Percentiles rank a stretch among this genome's conserved stretches.
Conservation (phyloP, 2,329 filamentous ascomycete species). For the Pseudomassariella vexata region DNA sequence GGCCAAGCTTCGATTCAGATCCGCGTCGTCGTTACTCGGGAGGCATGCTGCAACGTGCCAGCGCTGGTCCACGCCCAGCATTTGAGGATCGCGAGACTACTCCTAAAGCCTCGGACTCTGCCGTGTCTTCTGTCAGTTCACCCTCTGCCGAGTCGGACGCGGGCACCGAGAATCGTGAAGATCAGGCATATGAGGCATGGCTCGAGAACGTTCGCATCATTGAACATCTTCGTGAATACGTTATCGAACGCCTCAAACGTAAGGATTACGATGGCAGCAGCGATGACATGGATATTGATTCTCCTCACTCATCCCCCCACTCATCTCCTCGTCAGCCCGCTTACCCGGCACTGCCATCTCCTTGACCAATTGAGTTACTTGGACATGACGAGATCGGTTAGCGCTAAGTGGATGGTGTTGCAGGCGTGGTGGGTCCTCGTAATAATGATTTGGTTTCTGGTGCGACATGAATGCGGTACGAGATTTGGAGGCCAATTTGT, state of each 20-base stretch:
- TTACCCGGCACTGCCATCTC: constrained; percentile 27
- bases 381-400: too few relatives aligned
- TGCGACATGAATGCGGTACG: too few relatives aligned
- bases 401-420: too few relatives aligned
- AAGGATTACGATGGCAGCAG: constrained; percentile 41
- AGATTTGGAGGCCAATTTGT: too few relatives aligned
- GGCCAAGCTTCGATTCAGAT: constrained; percentile 58
- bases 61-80: constrained; percentile 34
- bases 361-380: too few relatives aligned
- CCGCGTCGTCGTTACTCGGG: constrained; percentile 61
- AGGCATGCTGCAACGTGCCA: constrained; percentile 59
- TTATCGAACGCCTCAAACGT: constrained; percentile 50
- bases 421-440: too few relatives aligned
- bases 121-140: constrained; percentile 41
- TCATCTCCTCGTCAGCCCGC: constrained; percentile 27
- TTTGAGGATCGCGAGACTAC: constrained; percentile 30
- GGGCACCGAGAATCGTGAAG: constrained; percentile 45
- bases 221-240: constrained; percentile 53
- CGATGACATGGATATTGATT: constrained; percentile 26
- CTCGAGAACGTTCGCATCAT: constrained; percentile 61
- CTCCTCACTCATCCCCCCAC: too few relatives aligned
- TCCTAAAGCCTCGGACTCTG: constrained; percentile 37
- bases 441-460: too few relatives aligned
- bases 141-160: constrained; percentile 50
- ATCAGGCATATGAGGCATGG: constrained; percentile 59